phyloP scores from a whole-genome alignment of 441 rosid species.

The Adansonia grandidieri region DNA sequence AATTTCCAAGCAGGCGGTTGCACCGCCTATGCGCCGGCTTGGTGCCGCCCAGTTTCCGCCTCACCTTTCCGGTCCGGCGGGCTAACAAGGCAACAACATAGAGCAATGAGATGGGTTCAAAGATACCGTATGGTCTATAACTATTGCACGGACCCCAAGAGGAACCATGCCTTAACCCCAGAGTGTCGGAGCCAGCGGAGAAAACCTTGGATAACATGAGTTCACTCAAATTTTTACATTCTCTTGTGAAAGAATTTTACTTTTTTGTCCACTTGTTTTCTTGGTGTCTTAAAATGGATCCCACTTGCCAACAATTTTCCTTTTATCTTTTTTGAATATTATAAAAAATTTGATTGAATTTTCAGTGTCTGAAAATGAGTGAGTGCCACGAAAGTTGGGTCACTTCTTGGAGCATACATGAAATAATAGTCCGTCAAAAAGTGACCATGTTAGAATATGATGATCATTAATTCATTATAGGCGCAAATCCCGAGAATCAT shows the following conservation, averaged over 20 bases:
- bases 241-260: constrained; percentile 23
- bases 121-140: constrained; percentile 64
- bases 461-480: not conserved
- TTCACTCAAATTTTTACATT: constrained; percentile 15
- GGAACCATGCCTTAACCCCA: constrained; percentile 85
- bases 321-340: not conserved
- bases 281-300: constrained; percentile 44
- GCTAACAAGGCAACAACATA: constrained; percentile 59
- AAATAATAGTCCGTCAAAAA: not conserved
- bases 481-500: constrained; percentile 20
- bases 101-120: constrained; percentile 88
- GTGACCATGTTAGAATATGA: not conserved
- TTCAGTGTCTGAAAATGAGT: constrained; percentile 12
- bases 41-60: constrained; percentile 72
- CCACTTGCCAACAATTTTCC: constrained; percentile 26
- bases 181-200: constrained; percentile 57
- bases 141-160: constrained; percentile 71
- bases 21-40: constrained; percentile 62
- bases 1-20: constrained; percentile 80
- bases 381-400: constrained; percentile 25
- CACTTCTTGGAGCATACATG: not conserved
- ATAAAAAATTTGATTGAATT: constrained; percentile 9
- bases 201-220: not conserved
- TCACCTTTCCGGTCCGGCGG: constrained; percentile 75
- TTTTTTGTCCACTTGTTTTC: not conserved